Evolutionary conservation across 352 stramenopile species (phyloP).

Genomic region (Pseudoperonospora humuli): DNA sequence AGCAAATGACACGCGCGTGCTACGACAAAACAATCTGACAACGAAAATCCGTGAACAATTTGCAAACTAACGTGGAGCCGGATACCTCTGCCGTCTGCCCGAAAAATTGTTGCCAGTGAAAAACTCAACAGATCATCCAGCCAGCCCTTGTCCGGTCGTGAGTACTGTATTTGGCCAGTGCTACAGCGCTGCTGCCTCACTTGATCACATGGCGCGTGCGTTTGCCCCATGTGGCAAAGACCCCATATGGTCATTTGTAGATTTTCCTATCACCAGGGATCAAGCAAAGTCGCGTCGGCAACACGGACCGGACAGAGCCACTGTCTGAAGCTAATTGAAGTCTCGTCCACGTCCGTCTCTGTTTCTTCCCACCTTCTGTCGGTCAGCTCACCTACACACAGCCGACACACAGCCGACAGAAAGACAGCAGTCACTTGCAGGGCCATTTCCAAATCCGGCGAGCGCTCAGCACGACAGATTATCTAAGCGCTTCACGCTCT

Average conservation of each 20-base stretch:
- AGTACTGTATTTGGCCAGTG: background rate
- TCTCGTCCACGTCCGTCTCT: conserved; percentile 14
- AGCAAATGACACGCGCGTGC: background rate
- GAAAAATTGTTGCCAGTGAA: conserved; percentile 13
- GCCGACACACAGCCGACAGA: background rate
- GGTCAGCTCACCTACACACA: conserved; percentile 12
- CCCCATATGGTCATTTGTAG: conserved; percentile 15
- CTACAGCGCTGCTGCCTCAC: background rate
- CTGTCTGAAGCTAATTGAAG: conserved; percentile 14
- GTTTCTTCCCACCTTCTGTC: conserved; percentile 15
- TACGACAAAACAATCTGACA: conserved; percentile 12
- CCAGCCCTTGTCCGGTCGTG: conserved; percentile 2
- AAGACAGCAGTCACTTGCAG: background rate
- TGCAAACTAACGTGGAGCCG: background rate
- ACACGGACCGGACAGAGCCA: conserved; percentile 7
- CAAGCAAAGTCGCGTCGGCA: background rate
- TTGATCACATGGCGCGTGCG: conserved; percentile 16
- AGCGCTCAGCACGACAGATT: conserved; percentile 36
- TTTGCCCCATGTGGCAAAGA: conserved; percentile 6
- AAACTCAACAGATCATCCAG: conserved; percentile 26
- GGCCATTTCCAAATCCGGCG: conserved; percentile 37
- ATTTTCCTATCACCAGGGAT: conserved; percentile 13
- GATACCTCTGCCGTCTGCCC: conserved; percentile 10
- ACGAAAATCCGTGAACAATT: conserved; percentile 8
- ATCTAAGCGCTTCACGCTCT: conserved; percentile 28